Conservation (phyloP, 202 grass and related monocot species). For the Setaria italica region DNA sequence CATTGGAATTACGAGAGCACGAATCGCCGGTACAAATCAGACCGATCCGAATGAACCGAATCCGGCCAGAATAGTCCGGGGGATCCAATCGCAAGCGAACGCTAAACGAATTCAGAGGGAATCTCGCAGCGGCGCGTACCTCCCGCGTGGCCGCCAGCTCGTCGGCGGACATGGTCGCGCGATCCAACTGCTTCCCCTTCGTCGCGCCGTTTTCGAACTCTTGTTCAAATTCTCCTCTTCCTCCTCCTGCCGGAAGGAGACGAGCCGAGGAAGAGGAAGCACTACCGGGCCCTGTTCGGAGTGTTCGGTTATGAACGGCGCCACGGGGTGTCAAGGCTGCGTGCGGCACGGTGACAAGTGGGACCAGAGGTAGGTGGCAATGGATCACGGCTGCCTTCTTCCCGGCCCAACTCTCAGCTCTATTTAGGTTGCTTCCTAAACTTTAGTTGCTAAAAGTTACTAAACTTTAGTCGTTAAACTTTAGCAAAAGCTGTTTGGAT, state of each 20-base stretch:
- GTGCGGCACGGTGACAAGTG: slow-evolving; percentile 6
- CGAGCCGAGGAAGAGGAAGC: slow-evolving; percentile 5
- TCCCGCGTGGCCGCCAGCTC: slow-evolving; percentile 23
- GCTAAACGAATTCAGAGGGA: neutral
- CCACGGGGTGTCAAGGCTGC: neutral
- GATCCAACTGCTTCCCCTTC: neutral
- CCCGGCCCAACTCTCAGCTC: too few relatives aligned
- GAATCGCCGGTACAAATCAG: neutral
- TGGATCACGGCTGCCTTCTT: too few relatives aligned
- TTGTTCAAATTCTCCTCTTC: slow-evolving; percentile 7
- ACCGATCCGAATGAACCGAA: neutral
- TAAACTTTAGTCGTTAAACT: too few relatives aligned
- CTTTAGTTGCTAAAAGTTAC: too few relatives aligned
- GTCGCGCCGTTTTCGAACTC: slow-evolving; percentile 8
- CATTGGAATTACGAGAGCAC: neutral
- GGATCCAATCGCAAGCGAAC: neutral
- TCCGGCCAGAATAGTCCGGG: neutral
- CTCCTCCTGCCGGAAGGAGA: neutral
- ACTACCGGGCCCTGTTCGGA: slow-evolving; percentile 12
- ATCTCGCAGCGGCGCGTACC: slow-evolving; percentile 24
- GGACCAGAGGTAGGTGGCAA: neutral
- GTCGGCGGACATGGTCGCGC: slow-evolving; percentile 39
- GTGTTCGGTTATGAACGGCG: neutral
- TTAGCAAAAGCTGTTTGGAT: too few relatives aligned
- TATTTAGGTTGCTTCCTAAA: too few relatives aligned